Base-by-base conservation (phyloP, 176 grass and related monocot genomes). In the Puccinellia tenuiflora region DNA sequence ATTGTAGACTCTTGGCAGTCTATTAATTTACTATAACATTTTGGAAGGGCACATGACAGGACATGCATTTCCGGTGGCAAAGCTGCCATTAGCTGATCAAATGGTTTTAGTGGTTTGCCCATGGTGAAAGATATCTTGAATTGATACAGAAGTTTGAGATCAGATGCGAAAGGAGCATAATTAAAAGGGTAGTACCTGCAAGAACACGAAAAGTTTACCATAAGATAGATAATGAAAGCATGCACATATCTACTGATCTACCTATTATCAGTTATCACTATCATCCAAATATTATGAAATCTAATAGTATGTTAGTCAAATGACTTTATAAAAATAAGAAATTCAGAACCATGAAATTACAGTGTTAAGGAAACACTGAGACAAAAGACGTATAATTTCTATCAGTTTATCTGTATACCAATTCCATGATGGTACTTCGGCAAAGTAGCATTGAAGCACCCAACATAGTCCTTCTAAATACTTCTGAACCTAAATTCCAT, bases 391-490 rank as follows among this genome's bases (percentile, higher is more conserved):
- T 8, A 11, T 43, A 47, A 74, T 38, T 60, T 21, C 10, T 38
- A 50, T 46, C n/a, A 5, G 67, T 61, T 15, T 56, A 55, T 30
- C 12, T 37, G 25, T 16, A 16, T 88, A 94, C 92, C 86, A 94
- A 59, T 78, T 86, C 89, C 89, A 94, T 75, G 92, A 94, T 33
- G 89, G 82, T 11, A 89, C 42, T 3, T 84, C 86, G 22, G 63
- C 7, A 76, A 88, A 94, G 47, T 93, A 90, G 77, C 83, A 93
- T 11, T 22, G 48, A 20, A 94, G 76, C 51, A 90, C 64, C 88
- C 88, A 93, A 79, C 91, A 86, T 59, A 93, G 53, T 12, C 91
- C 88, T 88, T 93, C 86, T 37, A 88, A 37, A 73, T 94, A 94
- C 56, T 87, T 94, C 11, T 84, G 60, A 50, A 82, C 92, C 92